Percentiles rank a stretch among this genome's conserved stretches.
Evolutionary conservation across 208 protist genomes (phyloP).

Genomic region (Acanthamoeba triangularis): DNA sequence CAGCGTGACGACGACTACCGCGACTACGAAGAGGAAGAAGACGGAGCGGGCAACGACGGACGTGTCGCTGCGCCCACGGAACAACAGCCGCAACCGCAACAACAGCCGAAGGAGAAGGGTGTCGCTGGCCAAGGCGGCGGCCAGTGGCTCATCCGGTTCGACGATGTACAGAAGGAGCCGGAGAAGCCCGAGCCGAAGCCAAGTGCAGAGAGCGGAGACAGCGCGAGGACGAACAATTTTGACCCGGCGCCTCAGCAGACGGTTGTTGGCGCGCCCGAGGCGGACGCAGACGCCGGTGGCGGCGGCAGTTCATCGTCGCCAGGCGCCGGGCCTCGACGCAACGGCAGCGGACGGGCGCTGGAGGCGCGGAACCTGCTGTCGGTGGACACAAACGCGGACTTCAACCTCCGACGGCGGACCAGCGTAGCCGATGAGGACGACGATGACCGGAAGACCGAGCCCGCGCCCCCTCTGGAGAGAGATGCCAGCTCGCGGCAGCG

Average conservation of each 20-base stretch:
- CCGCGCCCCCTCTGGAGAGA: background rate
- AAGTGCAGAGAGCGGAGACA: background rate
- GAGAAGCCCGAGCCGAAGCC: no score
- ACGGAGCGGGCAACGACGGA: background rate
- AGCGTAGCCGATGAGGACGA: background rate
- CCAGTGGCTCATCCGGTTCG: background rate
- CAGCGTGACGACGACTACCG: background rate
- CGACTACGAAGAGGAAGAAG: background rate
- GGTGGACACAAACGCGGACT: background rate
- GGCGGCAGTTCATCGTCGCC: no score
- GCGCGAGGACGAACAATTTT: no score
- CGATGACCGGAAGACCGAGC: background rate
- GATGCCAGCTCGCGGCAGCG: background rate
- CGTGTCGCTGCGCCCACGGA: background rate
- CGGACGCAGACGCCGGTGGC: no score
- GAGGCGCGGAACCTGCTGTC: background rate
- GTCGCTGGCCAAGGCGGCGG: background rate
- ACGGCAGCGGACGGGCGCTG: background rate
- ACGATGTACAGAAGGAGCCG: background rate
- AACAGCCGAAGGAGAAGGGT: no score
- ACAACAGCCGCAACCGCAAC: no score
- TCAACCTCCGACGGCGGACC: background rate
- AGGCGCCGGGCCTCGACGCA: background rate
- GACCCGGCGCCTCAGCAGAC: no score
- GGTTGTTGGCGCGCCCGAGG: no score